Evolutionary conservation across 2,329 filamentous ascomycete species (phyloP), one percentile per base, ranked within the genome.

Genomic region (Fusarium tanahbumbuense): DNA sequence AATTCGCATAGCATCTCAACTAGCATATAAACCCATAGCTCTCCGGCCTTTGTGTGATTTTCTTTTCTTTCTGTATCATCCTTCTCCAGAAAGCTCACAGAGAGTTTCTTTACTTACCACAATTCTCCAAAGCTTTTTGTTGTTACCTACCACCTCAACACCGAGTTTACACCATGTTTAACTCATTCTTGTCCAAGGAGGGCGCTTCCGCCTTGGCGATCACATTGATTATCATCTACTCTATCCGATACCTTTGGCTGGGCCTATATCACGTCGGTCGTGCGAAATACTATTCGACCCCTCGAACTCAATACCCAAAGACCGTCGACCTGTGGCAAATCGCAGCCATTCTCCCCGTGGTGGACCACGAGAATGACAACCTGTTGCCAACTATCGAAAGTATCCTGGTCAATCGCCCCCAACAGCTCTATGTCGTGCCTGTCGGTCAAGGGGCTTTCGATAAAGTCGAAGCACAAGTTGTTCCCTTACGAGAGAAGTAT

Each of bases 341-440:
- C 4, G 49, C 23, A 13, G 60, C 74, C 1, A 64, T 74, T 16
- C 34, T 74, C 0, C 67, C 72, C 1, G 42, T 71, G 8, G 32
- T 42, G 10, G 13, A 53, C 8, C 34, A 53, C 18, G 10, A 28
- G 13, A 53, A 13, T 12, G 23, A 20, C 5, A 53, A 42, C 15
- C 8, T 53, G 5, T 27, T 28, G 9, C 34, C 34, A 6, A 42
- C 49, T 3, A 32, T 73, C 11, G 25, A 45, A 1, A 65, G 41
- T 5, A 70, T 74, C 6, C 41, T 74, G 2, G 3, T 11, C 2
- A 74, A 70, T 18, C 18, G 27, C 2, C 57, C 65, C 13, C 13
- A 32, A 1, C 13, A 63, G 2, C 49, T 74, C 4, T 56, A 52
- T 9, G 22, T 74, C 2, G 54, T 71, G 3, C 44, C 49, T 5